Base-by-base conservation (phyloP, 2,329 filamentous ascomycete species). In the Sporothrix pseudoabietina region DNA sequence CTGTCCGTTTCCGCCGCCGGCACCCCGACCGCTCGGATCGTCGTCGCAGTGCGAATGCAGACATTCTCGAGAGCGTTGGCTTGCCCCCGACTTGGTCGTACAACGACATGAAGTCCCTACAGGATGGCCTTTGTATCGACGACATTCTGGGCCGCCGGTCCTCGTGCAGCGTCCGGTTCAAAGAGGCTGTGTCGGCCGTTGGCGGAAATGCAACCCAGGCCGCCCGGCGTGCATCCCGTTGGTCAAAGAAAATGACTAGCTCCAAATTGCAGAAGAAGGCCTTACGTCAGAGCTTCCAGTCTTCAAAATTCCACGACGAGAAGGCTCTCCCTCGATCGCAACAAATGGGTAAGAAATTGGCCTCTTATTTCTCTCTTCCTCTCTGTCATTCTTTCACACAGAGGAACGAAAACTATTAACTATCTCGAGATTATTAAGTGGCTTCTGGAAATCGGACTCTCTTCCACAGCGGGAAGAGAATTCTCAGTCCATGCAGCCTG, bases 31-130 rank as follows among this genome's bases (percentile, higher is more conserved):
- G 39, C 47, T 71, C 69, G 10, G 44, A 71, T 9, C 76, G 76
- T 0, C 76, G 76, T 10, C 72, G 55, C 41, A 76, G 75, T 44
- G 70, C 76, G 26, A 77, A 77, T 14, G 76, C 76, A 5, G 76
- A 75, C 72, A 76, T 77, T 2, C 74, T 77, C 10, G 74, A 76
- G 59, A 74, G 65, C 35, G 30, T 71, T 14, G 76, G 76, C 1
- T 54, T 77, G 12, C 76, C 76, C 6, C 72, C 76, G 32, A 77
- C 71, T 7, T 71, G 71, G 8, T 76, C 75, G 1, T 77, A 72
- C 61, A n/a, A 72, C 26, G 73, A 76, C 72, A 76, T 77, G 76
- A 75, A 76, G 61, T 66, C 68, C 16, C 41, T 74, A 12, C 70
- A 73, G 61, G 74, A 73, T 3, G 73, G 72, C 8, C 22, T 73